A percentile compares a stretch with the other conserved stretches of the same genome.
phyloP scores from a whole-genome alignment of 129 eudicot genomes.

The Centrapalus pauciflorus region DNA sequence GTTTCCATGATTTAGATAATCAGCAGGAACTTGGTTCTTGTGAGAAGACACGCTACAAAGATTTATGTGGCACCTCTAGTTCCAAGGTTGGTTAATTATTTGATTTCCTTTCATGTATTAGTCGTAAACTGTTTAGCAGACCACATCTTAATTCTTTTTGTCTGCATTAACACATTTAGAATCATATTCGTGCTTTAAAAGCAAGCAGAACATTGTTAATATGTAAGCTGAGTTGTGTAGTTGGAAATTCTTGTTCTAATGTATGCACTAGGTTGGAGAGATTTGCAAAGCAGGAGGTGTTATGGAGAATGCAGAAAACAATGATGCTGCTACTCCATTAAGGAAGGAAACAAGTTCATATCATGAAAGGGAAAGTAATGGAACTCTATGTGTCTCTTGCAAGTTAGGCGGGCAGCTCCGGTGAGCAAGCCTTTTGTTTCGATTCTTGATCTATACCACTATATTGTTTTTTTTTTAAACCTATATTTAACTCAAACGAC shows the following conservation, averaged over 20 bases:
- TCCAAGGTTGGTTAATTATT: slow-evolving; percentile 41
- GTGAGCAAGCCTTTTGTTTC: too few species aligned
- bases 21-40: slow-evolving; percentile 44
- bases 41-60: slow-evolving; percentile 1
- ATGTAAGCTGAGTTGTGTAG: neutral
- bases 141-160: neutral
- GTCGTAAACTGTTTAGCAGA: neutral
- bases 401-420: too few species aligned
- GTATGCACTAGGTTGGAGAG: slow-evolving; percentile 46
- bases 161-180: neutral
- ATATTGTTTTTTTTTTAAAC: too few species aligned
- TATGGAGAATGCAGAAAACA: slow-evolving; percentile 25
- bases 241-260: neutral
- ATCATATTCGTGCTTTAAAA: neutral
- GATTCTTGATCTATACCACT: too few species aligned
- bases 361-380: too few species aligned
- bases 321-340: neutral
- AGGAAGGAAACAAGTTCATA: too few species aligned
- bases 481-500: too few species aligned
- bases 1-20: slow-evolving; percentile 31
- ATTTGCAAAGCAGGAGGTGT: slow-evolving; percentile 26
- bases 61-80: slow-evolving; percentile 1
- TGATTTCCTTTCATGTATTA: slow-evolving; percentile 2
- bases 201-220: neutral
- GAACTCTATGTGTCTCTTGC: too few species aligned